Conservation (phyloP, 345 rosid genomes). For the Mercurialis annua region DNA sequence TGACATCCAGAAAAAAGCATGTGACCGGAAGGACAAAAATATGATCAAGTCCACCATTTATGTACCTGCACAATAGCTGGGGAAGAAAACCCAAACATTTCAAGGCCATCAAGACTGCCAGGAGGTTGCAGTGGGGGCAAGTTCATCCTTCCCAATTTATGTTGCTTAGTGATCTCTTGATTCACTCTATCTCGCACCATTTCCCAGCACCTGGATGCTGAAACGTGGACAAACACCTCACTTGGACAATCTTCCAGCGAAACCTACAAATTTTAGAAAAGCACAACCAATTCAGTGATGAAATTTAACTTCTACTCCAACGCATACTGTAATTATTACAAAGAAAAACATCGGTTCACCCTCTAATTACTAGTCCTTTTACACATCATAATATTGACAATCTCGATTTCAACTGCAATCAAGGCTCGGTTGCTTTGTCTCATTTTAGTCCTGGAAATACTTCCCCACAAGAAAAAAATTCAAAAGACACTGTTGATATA, state of each 20-base stretch:
- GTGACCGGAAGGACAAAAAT: neutral
- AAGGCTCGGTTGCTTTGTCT: neutral
- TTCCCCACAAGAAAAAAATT: no score
- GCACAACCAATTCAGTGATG: neutral
- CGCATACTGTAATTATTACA: neutral
- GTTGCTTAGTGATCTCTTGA: slow-evolving; percentile 84
- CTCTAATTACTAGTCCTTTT: neutral
- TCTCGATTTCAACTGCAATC: neutral
- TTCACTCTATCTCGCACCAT: slow-evolving; percentile 94
- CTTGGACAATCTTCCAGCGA: slow-evolving; percentile 64
- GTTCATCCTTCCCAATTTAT: slow-evolving; percentile 64
- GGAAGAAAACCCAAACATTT: slow-evolving; percentile 94
- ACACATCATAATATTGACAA: neutral
- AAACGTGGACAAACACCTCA: slow-evolving; percentile 82
- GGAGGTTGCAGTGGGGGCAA: slow-evolving; percentile 96
- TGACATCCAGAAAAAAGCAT: neutral
- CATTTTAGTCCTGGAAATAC: no score
- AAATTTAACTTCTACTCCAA: neutral
- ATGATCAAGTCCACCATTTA: neutral
- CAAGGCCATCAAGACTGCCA: slow-evolving; percentile 94
- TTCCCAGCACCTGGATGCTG: slow-evolving; percentile 96
- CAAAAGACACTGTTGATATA: neutral
- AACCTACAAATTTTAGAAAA: slow-evolving; percentile 51
- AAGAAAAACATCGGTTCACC: neutral
- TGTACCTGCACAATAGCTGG: slow-evolving; percentile 91